Evolutionary conservation across 2,329 filamentous ascomycete species (phyloP), one percentile per base, ranked within the genome.

Genomic region (Incumbomyces lentus): DNA sequence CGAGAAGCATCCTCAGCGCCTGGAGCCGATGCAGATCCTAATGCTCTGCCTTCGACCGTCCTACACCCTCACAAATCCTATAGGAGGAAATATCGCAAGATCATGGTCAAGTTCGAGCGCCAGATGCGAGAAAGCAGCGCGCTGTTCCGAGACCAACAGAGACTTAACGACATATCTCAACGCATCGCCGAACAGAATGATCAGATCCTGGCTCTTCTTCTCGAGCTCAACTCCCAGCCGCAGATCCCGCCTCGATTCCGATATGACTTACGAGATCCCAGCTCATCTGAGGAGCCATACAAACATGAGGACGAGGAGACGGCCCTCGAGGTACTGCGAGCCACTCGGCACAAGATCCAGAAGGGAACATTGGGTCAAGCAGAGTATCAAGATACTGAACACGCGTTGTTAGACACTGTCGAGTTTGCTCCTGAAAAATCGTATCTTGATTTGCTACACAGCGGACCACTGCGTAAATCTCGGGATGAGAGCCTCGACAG

Each of bases 121-220:
- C 88, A 92, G 64, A 84, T 86, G 63, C 82, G 83, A 65, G 85
- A 89, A 31, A 79, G 64, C 48, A 68, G 65, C 45, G 55, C 53
- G n/a, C 56, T 71, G 49, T 88, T 90, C 67, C 79, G 77, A 56
- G 79, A 88, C 53, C 89, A 95, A 66, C 81, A 87, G 60, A 82
- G 84, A 64, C 84, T 89, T 32, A 77, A 84, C 51, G 80, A 82
- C 54, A 84, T 86, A 3, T 85, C 87, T 17, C 88, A 86, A 64
- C 78, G 88, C 44, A 75, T 98, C 50, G 84, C 87, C 47, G 81
- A 93, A 58, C 84, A 95, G 68, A 95, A 95, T 58, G 90, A 96
- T 64, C 88, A 89, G 64, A 69, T 96, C 30, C 78, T 95, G 45
- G 90, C 96, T 58, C 70, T 95, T 10, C 78, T 96, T 30, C 74